Evolutionary conservation across 129 eudicot species (phyloP), one percentile per base, ranked within the genome.

Genomic region (Smallanthus sonchifolius): DNA sequence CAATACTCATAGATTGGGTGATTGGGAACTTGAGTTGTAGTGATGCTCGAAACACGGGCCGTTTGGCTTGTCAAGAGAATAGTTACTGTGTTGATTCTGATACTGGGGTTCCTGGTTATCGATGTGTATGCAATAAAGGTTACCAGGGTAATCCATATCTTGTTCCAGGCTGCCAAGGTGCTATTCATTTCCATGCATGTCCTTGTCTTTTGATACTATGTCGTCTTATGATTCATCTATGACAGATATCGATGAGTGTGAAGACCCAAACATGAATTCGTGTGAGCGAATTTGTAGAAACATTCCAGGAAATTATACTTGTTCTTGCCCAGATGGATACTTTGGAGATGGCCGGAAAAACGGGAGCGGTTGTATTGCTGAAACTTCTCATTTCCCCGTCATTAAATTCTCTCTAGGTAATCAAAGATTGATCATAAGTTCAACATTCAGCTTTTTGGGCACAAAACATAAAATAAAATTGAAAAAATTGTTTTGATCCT

Each of bases 201-300:
- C 1, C 1, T 24, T 13, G 7, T 37, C 7, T 49, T 11, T 47
- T 44, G 10, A 44, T 6, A 7, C 0, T 44, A 10, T 44, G 49
- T 3, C 5, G 11, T 48, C 0, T 48, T 14, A 48, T 48, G 49
- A 44, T 48, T 4, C 4, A 37, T 37, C 40, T 6, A 37, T 19
- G 34, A 19, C n/a, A 81, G 86, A 85, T 71, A 51, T 82, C 24
- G 10, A 81, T 69, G 88, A 85, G 45, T 85, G 86, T 67, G 79
- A 44, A 30, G 84, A 79, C 59, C 61, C 81, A 37, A 77, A 45
- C 32, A 61, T 7, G 2, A 70, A 68, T 37, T 30, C 74, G 0
- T 84, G 88, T 56, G 76, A 51, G 36, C 16, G 70, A 8, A 51
- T 34, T 2, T 85, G 89, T 51, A 67, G 0, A 3, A 85, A 85